phyloP scores from a whole-genome alignment of 148 eudicot species.

The Bassia scoparia region DNA sequence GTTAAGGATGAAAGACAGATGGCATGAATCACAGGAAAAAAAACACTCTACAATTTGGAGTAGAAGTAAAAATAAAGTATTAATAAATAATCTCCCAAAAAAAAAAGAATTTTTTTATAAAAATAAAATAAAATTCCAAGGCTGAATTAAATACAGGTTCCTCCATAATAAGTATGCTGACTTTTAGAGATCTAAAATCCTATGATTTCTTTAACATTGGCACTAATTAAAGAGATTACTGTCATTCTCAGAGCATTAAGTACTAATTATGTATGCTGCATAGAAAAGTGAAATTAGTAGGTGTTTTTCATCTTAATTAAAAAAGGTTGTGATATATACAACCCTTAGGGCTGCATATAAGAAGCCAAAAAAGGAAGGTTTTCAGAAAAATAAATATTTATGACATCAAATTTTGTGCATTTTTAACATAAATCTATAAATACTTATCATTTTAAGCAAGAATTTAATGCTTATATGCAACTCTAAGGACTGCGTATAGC shows the following conservation, averaged over 20 bases:
- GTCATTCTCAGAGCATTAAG: slow-evolving; percentile 5
- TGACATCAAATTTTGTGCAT: too few species aligned
- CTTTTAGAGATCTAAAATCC: slow-evolving; percentile 10
- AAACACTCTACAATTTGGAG: slow-evolving; percentile 1
- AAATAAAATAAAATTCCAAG: too few species aligned
- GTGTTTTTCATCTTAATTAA: neutral
- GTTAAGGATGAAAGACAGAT: slow-evolving; percentile 1
- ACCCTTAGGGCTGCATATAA: too few species aligned
- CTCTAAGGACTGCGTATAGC: too few species aligned
- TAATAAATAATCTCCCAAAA: neutral
- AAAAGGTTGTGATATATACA: too few species aligned
- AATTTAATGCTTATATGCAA: too few species aligned
- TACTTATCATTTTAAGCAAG: too few species aligned
- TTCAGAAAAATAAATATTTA: neutral
- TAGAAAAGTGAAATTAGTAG: neutral
- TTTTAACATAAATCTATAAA: too few species aligned
- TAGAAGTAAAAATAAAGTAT: neutral
- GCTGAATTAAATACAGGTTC: neutral
- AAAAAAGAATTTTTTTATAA: too few species aligned
- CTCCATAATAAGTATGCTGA: neutral
- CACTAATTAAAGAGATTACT: slow-evolving; percentile 7
- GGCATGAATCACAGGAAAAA: slow-evolving; percentile 8
- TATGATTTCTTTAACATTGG: neutral
- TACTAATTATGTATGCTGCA: neutral
- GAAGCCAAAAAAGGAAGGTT: too few species aligned